Conservation (phyloP, 2,329 filamentous ascomycete species). For the Dothistroma septosporum region DNA sequence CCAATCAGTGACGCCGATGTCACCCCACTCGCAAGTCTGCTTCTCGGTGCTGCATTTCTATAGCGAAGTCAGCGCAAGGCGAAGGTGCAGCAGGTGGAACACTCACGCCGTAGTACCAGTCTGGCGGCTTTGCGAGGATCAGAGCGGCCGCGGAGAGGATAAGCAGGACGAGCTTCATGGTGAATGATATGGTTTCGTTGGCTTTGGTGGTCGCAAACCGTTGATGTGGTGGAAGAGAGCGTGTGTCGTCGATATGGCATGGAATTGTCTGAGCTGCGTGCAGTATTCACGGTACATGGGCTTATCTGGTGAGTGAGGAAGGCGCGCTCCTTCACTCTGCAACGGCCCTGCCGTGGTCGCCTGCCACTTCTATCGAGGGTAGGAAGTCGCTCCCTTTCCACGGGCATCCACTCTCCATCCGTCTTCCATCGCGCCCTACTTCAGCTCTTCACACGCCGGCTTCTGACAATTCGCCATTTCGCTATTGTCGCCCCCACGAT, state of each 20-base stretch:
- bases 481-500: neutral
- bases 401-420: neutral
- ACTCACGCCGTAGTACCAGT: neutral
- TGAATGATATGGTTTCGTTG: neutral
- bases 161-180: neutral
- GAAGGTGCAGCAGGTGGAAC: neutral
- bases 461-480: neutral
- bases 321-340: neutral
- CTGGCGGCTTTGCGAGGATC: neutral
- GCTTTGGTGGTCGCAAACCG: neutral
- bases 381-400: neutral
- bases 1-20: slow-evolving; percentile 2
- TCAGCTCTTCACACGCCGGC: neutral
- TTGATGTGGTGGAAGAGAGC: neutral
- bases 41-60: neutral
- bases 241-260: neutral
- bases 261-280: neutral
- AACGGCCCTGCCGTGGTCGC: neutral
- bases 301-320: no score
- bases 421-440: neutral
- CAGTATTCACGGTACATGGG: neutral
- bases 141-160: neutral
- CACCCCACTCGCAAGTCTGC: slow-evolving; percentile 2
- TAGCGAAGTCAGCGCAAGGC: neutral
- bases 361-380: neutral